phyloP scores from a whole-genome alignment of 2,329 filamentous ascomycete species.

The Phaeosphaeriaceae sp. region DNA sequence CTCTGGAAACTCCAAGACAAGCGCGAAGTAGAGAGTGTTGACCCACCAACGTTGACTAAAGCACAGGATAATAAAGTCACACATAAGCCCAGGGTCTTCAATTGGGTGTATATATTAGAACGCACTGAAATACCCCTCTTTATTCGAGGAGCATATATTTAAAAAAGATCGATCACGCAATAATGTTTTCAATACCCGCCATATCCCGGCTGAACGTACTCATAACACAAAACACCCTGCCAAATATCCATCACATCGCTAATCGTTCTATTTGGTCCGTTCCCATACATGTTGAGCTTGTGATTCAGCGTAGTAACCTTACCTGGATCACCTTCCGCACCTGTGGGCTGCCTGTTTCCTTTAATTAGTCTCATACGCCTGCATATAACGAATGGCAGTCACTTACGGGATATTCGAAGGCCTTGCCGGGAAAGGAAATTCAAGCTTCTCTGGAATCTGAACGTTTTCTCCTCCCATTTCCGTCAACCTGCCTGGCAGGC shows the following conservation, averaged over 20 bases:
- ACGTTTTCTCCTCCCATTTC: slow-evolving; percentile 23
- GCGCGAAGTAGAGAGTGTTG: slow-evolving; percentile 35
- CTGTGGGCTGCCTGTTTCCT: neutral
- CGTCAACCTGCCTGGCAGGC: slow-evolving; percentile 6
- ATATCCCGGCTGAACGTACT: slow-evolving; percentile 15
- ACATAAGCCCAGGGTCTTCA: slow-evolving; percentile 45
- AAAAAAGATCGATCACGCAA: neutral
- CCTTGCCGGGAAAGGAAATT: slow-evolving; percentile 7
- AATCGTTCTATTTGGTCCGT: slow-evolving; percentile 18
- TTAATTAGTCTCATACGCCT: neutral
- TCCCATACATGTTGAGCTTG: slow-evolving; percentile 22
- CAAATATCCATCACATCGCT: slow-evolving; percentile 27
- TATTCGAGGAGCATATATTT: slow-evolving; percentile 16
- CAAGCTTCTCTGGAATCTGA: neutral
- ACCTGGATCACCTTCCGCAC: slow-evolving; percentile 20
- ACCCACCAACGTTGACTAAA: no score
- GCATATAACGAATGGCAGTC: neutral
- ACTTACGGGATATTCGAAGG: slow-evolving; percentile 9
- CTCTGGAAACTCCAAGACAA: slow-evolving; percentile 48
- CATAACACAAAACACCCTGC: slow-evolving; percentile 23
- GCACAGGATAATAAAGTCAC: slow-evolving; percentile 14
- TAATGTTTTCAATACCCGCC: neutral
- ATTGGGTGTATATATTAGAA: slow-evolving; percentile 50
- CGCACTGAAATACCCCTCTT: slow-evolving; percentile 41
- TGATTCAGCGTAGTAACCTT: slow-evolving; percentile 23